These are phyloP conservation scores for Melastoma malabathricum DNA, from an alignment of 345 rosid genomes.

Conservation along the genomic window DNA sequence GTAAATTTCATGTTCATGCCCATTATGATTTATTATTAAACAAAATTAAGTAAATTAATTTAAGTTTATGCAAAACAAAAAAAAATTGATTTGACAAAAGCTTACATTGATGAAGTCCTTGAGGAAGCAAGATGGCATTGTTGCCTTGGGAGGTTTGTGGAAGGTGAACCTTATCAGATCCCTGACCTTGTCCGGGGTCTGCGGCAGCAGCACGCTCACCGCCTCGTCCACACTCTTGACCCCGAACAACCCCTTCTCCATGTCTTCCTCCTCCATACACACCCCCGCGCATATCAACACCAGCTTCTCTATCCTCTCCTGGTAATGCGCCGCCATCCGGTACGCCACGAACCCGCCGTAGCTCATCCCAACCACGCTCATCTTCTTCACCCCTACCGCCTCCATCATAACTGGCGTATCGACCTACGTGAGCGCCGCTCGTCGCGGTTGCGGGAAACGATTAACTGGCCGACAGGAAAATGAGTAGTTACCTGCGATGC, in stretches of 20 bases:
- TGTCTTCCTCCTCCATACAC: conserved; percentile 14
- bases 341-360: conserved; percentile 19
- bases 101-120: conserved; percentile 14
- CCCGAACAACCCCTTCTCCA: conserved; percentile 10
- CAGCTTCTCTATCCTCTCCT: conserved; percentile 11
- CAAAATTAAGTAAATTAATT: too few species aligned
- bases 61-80: too few species aligned
- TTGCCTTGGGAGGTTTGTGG: conserved; percentile 6
- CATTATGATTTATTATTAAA: too few species aligned
- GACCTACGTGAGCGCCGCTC: background rate
- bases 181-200: conserved; percentile 12
- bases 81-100: background rate
- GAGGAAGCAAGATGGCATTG: conserved; percentile 8
- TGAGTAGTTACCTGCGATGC: conserved; percentile 4
- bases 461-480: background rate
- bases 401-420: conserved; percentile 4
- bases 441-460: background rate
- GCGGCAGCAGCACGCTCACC: conserved; percentile 10
- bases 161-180: conserved; percentile 5
- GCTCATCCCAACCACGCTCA: conserved; percentile 16
- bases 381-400: conserved; percentile 7
- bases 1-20: too few species aligned
- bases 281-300: conserved; percentile 15
- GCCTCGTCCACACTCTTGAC: conserved; percentile 12
- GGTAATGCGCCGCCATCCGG: conserved; percentile 13